These are phyloP conservation scores for Solanum chmielewskii DNA, from an alignment of 257 asterid species.

Conservation along the genomic window DNA sequence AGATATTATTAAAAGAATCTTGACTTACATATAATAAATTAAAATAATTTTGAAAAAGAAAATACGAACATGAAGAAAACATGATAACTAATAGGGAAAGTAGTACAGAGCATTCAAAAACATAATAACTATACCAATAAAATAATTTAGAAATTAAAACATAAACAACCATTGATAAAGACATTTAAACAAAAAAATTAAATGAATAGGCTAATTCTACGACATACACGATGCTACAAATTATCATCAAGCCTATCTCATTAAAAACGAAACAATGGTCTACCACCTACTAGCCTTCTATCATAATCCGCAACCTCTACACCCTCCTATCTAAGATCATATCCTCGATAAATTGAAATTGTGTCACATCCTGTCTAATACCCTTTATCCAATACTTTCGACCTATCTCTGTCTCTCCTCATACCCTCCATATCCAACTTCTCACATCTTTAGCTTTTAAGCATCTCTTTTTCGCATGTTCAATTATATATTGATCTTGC, in stretches of 20 bases:
- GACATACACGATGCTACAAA: neutral
- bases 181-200: neutral
- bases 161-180: neutral
- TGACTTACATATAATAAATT: neutral
- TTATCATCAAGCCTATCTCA: neutral
- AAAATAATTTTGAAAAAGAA: no score
- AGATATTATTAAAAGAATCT: no score
- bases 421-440: neutral
- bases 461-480: neutral
- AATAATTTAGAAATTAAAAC: no score
- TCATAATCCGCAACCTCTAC: rapidly evolving
- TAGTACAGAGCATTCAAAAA: neutral
- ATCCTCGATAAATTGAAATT: no score
- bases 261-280: neutral
- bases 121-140: no score
- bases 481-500: neutral
- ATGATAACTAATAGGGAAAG: neutral
- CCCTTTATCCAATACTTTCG: neutral
- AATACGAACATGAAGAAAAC: neutral
- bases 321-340: neutral
- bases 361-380: neutral
- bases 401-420: neutral
- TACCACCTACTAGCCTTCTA: neutral
- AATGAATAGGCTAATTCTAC: neutral
- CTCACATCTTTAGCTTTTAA: rapidly evolving